Percentiles rank a stretch among this genome's conserved stretches.
Evolutionary conservation across 352 stramenopile genomes (phyloP).

Genomic region (Phytophthora tentaculata): DNA sequence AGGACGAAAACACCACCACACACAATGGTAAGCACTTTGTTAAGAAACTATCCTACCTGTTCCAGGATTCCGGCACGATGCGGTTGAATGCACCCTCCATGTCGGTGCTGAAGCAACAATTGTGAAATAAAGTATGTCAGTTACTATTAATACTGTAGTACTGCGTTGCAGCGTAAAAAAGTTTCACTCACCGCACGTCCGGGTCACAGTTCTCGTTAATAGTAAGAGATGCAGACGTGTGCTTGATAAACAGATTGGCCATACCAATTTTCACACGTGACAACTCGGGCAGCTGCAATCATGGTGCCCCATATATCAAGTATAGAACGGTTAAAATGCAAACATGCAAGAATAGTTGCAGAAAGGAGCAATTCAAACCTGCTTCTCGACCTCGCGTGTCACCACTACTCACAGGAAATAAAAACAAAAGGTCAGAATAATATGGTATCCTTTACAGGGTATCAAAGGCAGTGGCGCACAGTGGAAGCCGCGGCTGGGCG

Average conservation of each 20-base stretch:
- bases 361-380: slow-evolving; percentile 40
- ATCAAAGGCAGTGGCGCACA: slow-evolving; percentile 37
- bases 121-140: neutral
- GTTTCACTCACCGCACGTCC: slow-evolving; percentile 85
- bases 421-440: neutral
- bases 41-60: slow-evolving; percentile 48
- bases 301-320: neutral
- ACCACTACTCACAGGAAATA: slow-evolving; percentile 56
- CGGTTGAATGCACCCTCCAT: slow-evolving; percentile 96
- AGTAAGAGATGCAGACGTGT: slow-evolving; percentile 95
- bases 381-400: slow-evolving; percentile 83
- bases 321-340: neutral
- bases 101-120: slow-evolving; percentile 71
- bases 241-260: slow-evolving; percentile 96
- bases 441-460: neutral
- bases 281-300: slow-evolving; percentile 60
- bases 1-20: too few species aligned
- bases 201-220: slow-evolving; percentile 97
- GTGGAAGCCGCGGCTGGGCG: slow-evolving; percentile 83
- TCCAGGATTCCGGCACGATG: slow-evolving; percentile 91
- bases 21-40: neutral
- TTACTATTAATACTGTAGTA: too few species aligned
- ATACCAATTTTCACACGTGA: slow-evolving; percentile 92
- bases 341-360: neutral
- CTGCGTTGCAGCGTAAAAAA: neutral